Percentiles rank a stretch among this genome's conserved stretches.
These are phyloP conservation scores for Tremella fuciformis DNA, from an alignment of 768 basidiomycete genomes.

Conservation along the genomic window DNA sequence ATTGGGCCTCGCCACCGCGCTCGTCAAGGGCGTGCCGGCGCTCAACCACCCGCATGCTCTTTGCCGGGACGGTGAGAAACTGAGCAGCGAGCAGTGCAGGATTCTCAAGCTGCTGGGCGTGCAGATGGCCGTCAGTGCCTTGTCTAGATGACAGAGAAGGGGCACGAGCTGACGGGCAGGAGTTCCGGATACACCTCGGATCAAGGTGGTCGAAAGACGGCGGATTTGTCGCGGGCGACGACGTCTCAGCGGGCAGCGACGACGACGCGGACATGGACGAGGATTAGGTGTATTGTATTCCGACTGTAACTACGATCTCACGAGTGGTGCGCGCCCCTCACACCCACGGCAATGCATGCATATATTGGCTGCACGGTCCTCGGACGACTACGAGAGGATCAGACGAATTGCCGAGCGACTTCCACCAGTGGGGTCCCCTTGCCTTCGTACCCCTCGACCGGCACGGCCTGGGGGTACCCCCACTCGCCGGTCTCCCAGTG, in stretches of 20 bases:
- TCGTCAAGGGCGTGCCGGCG: slow-evolving; percentile 84
- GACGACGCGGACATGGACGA: slow-evolving; percentile 30
- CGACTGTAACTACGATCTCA: neutral
- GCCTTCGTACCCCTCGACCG: no score
- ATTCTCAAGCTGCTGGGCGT: slow-evolving; percentile 86
- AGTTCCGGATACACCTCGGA: slow-evolving; percentile 49
- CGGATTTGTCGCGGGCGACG: slow-evolving; percentile 44
- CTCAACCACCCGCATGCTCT: slow-evolving; percentile 74
- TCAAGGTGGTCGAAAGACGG: slow-evolving; percentile 46
- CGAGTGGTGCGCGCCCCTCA: no score
- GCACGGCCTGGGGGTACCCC: no score
- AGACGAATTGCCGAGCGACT: no score
- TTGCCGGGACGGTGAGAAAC: slow-evolving; percentile 73
- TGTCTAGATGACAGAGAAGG: neutral
- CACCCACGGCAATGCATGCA: no score
- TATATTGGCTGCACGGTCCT: no score
- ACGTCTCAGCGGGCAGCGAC: slow-evolving; percentile 18
- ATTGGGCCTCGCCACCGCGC: slow-evolving; percentile 77
- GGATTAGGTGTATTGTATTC: neutral
- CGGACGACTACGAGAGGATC: no score
- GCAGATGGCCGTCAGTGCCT: slow-evolving; percentile 65
- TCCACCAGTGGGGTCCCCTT: no score
- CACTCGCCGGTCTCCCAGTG: no score
- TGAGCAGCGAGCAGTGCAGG: slow-evolving; percentile 86
- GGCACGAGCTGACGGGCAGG: slow-evolving; percentile 24